phyloP scores from a whole-genome alignment of 2,329 filamentous ascomycete genomes.

The Penicillium rolfsii region DNA sequence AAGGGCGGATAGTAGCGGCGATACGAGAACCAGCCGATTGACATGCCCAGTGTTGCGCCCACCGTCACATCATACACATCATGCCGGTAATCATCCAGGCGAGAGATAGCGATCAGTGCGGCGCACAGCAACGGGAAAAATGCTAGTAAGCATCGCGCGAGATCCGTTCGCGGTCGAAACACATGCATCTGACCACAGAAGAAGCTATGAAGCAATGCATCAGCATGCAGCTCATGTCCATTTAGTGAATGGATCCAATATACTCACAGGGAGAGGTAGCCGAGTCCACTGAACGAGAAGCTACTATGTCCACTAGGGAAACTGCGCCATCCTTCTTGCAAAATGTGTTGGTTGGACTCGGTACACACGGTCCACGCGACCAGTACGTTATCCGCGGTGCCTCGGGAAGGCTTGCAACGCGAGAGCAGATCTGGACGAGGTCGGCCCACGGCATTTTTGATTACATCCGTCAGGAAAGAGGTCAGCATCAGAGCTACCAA shows the following conservation, averaged over 20 bases:
- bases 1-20: conserved; percentile 63
- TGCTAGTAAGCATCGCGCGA: conserved; percentile 59
- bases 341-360: conserved; percentile 56
- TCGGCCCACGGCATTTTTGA: conserved; percentile 86
- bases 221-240: background rate
- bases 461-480: conserved; percentile 80
- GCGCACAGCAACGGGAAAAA: conserved; percentile 61
- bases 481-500: conserved; percentile 76
- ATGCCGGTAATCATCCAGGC: conserved; percentile 67
- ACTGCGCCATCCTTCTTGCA: conserved; percentile 68
- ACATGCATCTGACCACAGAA: conserved; percentile 61
- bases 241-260: background rate
- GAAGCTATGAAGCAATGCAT: conserved; percentile 37
- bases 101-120: conserved; percentile 62
- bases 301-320: conserved; percentile 67
- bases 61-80: conserved; percentile 65
- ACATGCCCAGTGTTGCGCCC: conserved; percentile 58
- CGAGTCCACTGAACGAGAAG: conserved; percentile 64
- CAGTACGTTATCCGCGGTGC: conserved; percentile 58
- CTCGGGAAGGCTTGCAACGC: conserved; percentile 74
- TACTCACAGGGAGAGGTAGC: conserved; percentile 57
- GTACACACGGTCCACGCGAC: conserved; percentile 54
- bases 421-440: conserved; percentile 85
- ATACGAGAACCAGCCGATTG: conserved; percentile 62
- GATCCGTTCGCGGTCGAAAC: conserved; percentile 61